Evolutionary conservation across 106 monocot genomes (phyloP).

Genomic region (Dendrobium chrysotoxum): DNA sequence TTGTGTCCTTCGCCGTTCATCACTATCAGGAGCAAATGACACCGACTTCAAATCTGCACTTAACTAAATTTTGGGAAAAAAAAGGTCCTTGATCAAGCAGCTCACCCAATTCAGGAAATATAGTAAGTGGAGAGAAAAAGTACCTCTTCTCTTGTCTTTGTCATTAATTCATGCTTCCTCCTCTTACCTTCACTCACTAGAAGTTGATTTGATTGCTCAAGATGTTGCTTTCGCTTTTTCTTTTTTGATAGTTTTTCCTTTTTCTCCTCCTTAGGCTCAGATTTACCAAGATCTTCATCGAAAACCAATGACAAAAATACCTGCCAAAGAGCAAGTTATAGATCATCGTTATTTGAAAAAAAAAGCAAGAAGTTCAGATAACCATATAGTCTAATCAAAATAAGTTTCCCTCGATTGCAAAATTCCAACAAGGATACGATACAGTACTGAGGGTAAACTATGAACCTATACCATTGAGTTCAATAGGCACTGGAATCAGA

Average conservation of each 20-base stretch:
- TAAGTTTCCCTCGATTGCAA: neutral
- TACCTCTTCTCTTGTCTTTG: constrained; percentile 88
- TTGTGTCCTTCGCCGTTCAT: constrained; percentile 61
- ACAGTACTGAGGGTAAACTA: neutral
- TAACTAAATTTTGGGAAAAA: constrained; percentile 37
- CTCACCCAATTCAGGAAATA: neutral
- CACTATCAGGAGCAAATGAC: constrained; percentile 53
- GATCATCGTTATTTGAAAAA: neutral
- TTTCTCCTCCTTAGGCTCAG: constrained; percentile 29
- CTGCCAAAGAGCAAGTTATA: constrained; percentile 20
- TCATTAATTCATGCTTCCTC: constrained; percentile 51
- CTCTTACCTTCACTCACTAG: constrained; percentile 41
- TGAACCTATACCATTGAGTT: neutral
- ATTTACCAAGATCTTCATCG: constrained; percentile 86
- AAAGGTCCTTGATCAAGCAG: neutral
- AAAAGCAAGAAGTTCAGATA: constrained; percentile 3
- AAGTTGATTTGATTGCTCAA: constrained; percentile 31
- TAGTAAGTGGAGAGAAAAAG: neutral
- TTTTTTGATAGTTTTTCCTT: constrained; percentile 45
- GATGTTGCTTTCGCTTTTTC: constrained; percentile 38
- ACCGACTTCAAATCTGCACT: constrained; percentile 69
- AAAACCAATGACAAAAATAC: constrained; percentile 82
- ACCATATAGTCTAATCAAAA: neutral
- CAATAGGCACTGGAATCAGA: neutral
- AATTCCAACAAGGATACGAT: neutral